Conservation (phyloP, 2,329 filamentous ascomycete species). For the Claviceps sp. region DNA sequence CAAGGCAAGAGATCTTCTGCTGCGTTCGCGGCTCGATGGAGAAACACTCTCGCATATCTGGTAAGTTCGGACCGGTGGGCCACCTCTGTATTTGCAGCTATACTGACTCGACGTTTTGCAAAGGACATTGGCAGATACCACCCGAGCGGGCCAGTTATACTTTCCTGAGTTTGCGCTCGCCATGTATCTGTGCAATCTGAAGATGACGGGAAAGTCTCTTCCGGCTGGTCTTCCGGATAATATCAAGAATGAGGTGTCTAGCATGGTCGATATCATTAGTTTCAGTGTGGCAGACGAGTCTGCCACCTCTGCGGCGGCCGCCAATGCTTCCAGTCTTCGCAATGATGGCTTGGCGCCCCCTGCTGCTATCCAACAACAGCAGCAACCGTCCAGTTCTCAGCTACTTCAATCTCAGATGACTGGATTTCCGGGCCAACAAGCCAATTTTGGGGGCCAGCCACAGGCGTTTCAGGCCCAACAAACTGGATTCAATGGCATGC, state of each 20-base stretch:
- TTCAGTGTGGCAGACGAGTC: constrained; percentile 76
- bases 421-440: constrained; percentile 47
- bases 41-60: constrained; percentile 87
- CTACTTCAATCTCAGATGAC: constrained; percentile 55
- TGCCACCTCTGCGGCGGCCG: constrained; percentile 33
- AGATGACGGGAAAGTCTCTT: constrained; percentile 72
- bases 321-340: constrained; percentile 59
- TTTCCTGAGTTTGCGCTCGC: constrained; percentile 96
- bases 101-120: not conserved
- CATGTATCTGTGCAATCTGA: constrained; percentile 97
- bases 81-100: not conserved
- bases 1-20: constrained; percentile 76
- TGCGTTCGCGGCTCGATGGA: constrained; percentile 80
- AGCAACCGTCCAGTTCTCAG: constrained; percentile 59
- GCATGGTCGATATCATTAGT: constrained; percentile 99
- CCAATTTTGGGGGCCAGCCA: constrained; percentile 43
- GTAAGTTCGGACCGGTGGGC: constrained; percentile 30
- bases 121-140: constrained; percentile 88
- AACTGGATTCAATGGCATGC: constrained; percentile 55
- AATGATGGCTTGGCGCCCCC: constrained; percentile 36
- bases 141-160: constrained; percentile 86
- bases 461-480: constrained; percentile 52
- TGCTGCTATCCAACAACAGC: constrained; percentile 49
- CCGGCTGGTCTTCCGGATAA: constrained; percentile 66
- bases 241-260: constrained; percentile 92